Evolutionary conservation across 2,329 filamentous ascomycete genomes (phyloP).

Genomic region (Bipolaris oryzae): DNA sequence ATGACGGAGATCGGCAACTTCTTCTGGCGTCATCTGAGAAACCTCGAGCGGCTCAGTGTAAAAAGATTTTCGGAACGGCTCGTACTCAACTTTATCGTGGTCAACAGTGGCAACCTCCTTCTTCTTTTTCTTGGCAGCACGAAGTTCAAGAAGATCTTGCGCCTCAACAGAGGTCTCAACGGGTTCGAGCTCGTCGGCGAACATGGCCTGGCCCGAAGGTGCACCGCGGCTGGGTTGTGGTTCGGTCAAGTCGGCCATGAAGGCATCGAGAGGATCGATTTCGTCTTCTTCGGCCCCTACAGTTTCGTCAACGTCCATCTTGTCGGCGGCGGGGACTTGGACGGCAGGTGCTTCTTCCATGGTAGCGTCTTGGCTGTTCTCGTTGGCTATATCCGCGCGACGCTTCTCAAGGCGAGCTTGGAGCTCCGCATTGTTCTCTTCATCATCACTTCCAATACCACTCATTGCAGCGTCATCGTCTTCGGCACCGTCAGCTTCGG

Average conservation of each 20-base stretch:
- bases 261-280: constrained; percentile 92
- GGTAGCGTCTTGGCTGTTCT: constrained; percentile 60
- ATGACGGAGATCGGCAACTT: constrained; percentile 78
- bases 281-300: constrained; percentile 67
- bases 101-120: constrained; percentile 91
- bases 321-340: constrained; percentile 45
- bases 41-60: constrained; percentile 90
- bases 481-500: constrained; percentile 56
- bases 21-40: constrained; percentile 79
- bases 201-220: constrained; percentile 81
- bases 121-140: constrained; percentile 80
- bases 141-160: constrained; percentile 57
- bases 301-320: constrained; percentile 62
- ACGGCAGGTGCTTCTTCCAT: constrained; percentile 50
- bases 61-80: constrained; percentile 90
- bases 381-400: constrained; percentile 64
- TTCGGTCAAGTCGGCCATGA: constrained; percentile 74
- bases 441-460: constrained; percentile 84
- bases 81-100: constrained; percentile 83
- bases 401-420: constrained; percentile 78
- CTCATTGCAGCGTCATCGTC: constrained; percentile 76
- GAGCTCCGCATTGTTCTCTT: constrained; percentile 81
- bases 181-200: constrained; percentile 80
- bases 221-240: constrained; percentile 52
- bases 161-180: constrained; percentile 67